A percentile compares a stretch with the other conserved stretches of the same genome.
Conservation (phyloP, 805 yeast genomes). For the Suhomyces sp. region DNA sequence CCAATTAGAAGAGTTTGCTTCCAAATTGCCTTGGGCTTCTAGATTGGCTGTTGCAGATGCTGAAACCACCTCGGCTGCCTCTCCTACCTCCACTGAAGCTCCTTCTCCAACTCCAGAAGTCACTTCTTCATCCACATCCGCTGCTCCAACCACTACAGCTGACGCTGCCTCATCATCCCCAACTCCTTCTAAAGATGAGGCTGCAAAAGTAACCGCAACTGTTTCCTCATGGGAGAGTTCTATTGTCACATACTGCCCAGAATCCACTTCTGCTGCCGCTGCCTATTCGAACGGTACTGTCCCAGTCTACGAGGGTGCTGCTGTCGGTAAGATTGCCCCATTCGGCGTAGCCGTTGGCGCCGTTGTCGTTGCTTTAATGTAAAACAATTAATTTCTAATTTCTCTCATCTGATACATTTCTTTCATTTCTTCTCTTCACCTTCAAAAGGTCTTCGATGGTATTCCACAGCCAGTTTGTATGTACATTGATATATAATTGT, state of each 20-base stretch:
- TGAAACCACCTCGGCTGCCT: constrained; percentile 9
- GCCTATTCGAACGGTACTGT: constrained; percentile 9
- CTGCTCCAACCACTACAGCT: constrained; percentile 14
- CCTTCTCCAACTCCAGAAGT: constrained; percentile 3
- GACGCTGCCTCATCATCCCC: constrained; percentile 16
- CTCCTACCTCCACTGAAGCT: constrained; percentile 11
- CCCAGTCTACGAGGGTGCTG: constrained; percentile 11
- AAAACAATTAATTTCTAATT: constrained; percentile 7
- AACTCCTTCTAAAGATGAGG: constrained; percentile 9
- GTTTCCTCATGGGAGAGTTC: constrained; percentile 1
- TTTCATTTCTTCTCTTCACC: constrained; percentile 2
- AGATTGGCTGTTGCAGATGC: constrained; percentile 8
- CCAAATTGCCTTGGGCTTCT: constrained; percentile 14
- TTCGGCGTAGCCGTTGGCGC: constrained; percentile 35
- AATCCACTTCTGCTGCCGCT: neutral
- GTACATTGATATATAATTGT: too few species aligned
- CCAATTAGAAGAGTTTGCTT: constrained; percentile 11
- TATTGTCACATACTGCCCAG: neutral
- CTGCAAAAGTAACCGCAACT: constrained; percentile 4
- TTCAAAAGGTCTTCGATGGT: neutral
- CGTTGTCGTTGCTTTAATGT: constrained; percentile 32
- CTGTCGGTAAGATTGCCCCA: constrained; percentile 19
- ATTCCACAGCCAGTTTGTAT: neutral
- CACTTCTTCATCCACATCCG: constrained; percentile 5
- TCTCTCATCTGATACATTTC: neutral